Evolutionary conservation across 2,329 filamentous ascomycete species (phyloP), one percentile per base, ranked within the genome.

Genomic region (Talaromyces islandicus): DNA sequence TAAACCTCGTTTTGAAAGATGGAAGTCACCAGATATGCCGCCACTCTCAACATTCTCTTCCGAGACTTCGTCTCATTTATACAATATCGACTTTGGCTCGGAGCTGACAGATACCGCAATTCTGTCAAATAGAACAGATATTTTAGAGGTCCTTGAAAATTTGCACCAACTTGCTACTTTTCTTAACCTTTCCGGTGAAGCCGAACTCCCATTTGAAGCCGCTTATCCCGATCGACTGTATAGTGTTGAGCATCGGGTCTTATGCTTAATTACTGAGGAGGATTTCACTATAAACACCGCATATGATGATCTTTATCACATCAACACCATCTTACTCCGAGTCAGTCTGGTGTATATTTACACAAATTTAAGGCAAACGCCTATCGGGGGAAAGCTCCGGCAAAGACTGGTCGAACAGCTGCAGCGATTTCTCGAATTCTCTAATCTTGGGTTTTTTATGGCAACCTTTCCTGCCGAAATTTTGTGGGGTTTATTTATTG

Each of bases 171-270:
- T 54, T 35, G 21, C 52, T 24, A 54, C 52, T 9, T 54, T 54
- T 24, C 30, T 54, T 17, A 54, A 38, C n/a, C 29, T 54, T 21
- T 35, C 32, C 30, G 19, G 30, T 21, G 9, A 12, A 17, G 9
- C 30, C 7, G 29, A 54, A 10, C 29, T 54, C 11, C 52, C 29
- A 54, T 54, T n/a, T 30, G 52, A 38, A 38, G 52, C 32, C 3
- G 52, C 52, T 38, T 54, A 54, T 54, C 52, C 52, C 6, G 52
- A 54, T 38, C 52, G 52, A 14, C 27, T 54, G 29, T 54, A 54
- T 19, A 21, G 14, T 54, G 52, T 38, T 19, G 52, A 54, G n/a
- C 21, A 54, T 24, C 27, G 14, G 11, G 14, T 46, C 4, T 46
- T 46, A 10, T 46, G 41, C 19, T 19, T 46, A 46, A 54, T 54